Percentiles rank a stretch among this genome's conserved stretches.
Conservation (phyloP, 164 flowering plant species). For the Vitis vinifera region ASM3070453v1 NC_081805.1:9636501-9637000, state of each 20-base stretch:
- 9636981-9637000: slow-evolving; percentile 26
- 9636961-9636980: slow-evolving; percentile 16
- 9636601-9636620: slow-evolving; percentile 19
- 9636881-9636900: no score
- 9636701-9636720: slow-evolving; percentile 18
- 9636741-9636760: slow-evolving; percentile 24
- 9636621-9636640: slow-evolving; percentile 26
- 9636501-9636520: slow-evolving; percentile 22
- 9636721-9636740: slow-evolving; percentile 29
- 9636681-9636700: slow-evolving; percentile 17
- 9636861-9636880: no score
- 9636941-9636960: neutral
- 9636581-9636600: no score
- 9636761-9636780: slow-evolving; percentile 7
- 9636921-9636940: slow-evolving; percentile 4
- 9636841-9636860: no score
- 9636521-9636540: slow-evolving; percentile 21
- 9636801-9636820: no score
- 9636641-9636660: slow-evolving; percentile 13
- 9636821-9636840: no score
- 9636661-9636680: slow-evolving; percentile 19
- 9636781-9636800: no score
- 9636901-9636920: no score
- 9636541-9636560: neutral
- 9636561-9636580: no score